Conservation (phyloP, 1,139 yeast genomes). For the Saccharomyces pastorianus region DNA sequence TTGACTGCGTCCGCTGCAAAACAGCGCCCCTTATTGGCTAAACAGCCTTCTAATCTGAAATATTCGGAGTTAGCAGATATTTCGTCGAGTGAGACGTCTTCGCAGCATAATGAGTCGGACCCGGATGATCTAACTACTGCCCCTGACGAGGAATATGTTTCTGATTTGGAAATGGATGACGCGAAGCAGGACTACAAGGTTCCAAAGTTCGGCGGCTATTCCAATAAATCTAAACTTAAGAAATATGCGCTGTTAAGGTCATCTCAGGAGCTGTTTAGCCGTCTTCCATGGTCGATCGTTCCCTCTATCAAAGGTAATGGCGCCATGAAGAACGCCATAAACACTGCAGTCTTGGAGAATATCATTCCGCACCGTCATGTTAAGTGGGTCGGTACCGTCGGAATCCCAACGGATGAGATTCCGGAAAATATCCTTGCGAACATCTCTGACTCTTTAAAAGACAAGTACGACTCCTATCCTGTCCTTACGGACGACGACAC, state of each 20-base stretch:
- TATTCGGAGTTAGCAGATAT: neutral
- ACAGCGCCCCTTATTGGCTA: neutral
- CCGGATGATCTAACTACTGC: slow-evolving; percentile 7
- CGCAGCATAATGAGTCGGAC: slow-evolving; percentile 13
- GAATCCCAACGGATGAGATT: slow-evolving; percentile 82
- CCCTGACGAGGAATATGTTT: slow-evolving; percentile 1
- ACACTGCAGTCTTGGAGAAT: slow-evolving; percentile 45
- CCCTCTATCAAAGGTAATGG: slow-evolving; percentile 76
- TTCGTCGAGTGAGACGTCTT: neutral
- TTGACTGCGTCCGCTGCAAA: neutral
- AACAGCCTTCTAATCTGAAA: neutral
- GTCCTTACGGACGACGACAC: slow-evolving; percentile 70
- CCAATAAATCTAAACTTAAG: slow-evolving; percentile 36
- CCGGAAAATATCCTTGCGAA: slow-evolving; percentile 46
- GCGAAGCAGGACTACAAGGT: slow-evolving; percentile 28
- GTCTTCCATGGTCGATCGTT: slow-evolving; percentile 69
- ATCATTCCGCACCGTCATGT: slow-evolving; percentile 39
- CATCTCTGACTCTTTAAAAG: slow-evolving; percentile 41
- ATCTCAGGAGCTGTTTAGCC: slow-evolving; percentile 52
- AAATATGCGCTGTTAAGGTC: slow-evolving; percentile 38
- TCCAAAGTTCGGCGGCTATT: slow-evolving; percentile 74
- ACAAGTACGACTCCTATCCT: slow-evolving; percentile 50
- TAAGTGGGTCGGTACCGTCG: slow-evolving; percentile 82
- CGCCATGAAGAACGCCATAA: slow-evolving; percentile 79
- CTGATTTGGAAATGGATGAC: slow-evolving; percentile 16